Base-by-base conservation (phyloP, 1,139 yeast species). In the Nakaseomyces glabratus region DNA sequence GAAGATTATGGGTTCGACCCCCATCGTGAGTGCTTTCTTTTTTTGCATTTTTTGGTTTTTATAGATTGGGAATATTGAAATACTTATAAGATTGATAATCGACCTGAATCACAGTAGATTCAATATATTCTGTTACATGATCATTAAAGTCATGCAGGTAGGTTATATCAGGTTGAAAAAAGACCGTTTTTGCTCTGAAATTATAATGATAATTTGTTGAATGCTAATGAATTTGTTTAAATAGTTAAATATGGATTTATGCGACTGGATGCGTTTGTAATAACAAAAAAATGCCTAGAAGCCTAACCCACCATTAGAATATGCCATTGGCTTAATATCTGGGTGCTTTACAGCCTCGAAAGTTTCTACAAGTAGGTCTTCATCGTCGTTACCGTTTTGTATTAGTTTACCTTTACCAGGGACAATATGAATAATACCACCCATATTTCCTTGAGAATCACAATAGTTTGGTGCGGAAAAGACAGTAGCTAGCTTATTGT, bases 391-490 rank as follows among this genome's bases (percentile, higher is more conserved):
- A 13, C 48, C 53, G 30, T 49, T 45, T 24, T 44, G 48, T 11
- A 43, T 45, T 24, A 47, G 31, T 8, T 40, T 39, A 33, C 60
- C 60, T 24, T 46, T 42, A 10, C 54, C 55, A 16, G 62, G 62
- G 2, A 49, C 51, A 28, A 78, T 61, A 49, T 84, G 80, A 36
- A 88, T 76, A 38, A 82, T 82, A 8, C 94, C 98, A 35, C 97
- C 99, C 46, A 72, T 60, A 58, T 90, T 90, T 11, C 94, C 95
- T 37, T 85, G 86, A 12, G 80, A 66, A 54, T 93, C 99, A 62
- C 97, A 88, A 60, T 90, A 90, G 59, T 93, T 88, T 25, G 99
- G 99, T 0, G 99, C 98, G 59, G 93, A 79, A 60, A 90, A 90
- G 15, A 90, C 95, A 0, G 99, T 90, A 39, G 86, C 74, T 35